Evolutionary conservation across 345 rosid species (phyloP).

Genomic region (Euclidium syriacum): DNA sequence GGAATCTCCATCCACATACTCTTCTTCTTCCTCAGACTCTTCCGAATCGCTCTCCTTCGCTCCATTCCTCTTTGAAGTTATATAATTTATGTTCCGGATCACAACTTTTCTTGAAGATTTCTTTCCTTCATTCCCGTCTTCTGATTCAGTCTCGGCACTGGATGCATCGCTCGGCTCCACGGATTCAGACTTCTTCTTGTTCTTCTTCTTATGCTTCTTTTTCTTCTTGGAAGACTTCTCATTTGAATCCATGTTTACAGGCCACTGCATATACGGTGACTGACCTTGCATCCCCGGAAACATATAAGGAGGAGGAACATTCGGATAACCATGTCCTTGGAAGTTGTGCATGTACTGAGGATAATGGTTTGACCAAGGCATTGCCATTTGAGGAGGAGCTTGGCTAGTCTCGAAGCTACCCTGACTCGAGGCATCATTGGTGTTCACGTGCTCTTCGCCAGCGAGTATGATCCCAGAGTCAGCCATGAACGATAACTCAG

Average conservation of each 20-base stretch:
- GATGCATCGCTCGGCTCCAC: conserved; percentile 34
- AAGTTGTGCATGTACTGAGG: conserved; percentile 80
- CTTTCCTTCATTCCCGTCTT: conserved; percentile 46
- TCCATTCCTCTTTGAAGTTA: conserved; percentile 75
- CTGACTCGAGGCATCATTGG: conserved; percentile 45
- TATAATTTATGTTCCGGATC: conserved; percentile 91
- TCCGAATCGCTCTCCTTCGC: conserved; percentile 47
- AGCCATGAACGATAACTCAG: conserved; percentile 67
- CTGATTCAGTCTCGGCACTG: conserved; percentile 29
- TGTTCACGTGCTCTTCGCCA: conserved; percentile 53
- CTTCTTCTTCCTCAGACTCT: conserved; percentile 59
- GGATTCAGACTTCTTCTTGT: conserved; percentile 42
- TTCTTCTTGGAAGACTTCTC: conserved; percentile 59
- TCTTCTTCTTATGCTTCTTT: conserved; percentile 43
- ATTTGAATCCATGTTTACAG: conserved; percentile 51
- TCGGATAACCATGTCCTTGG: conserved; percentile 59
- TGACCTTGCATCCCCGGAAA: conserved; percentile 71
- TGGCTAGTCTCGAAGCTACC: conserved; percentile 55
- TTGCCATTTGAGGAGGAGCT: conserved; percentile 58
- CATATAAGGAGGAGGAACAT: conserved; percentile 55
- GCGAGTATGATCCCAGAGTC: conserved; percentile 82
- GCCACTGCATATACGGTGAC: conserved; percentile 79
- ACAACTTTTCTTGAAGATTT: conserved; percentile 83
- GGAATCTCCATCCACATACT: conserved; percentile 54
- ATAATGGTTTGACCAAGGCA: conserved; percentile 70